phyloP scores from a whole-genome alignment of 768 basidiomycete genomes.

The Phallus indusiatus region DNA sequence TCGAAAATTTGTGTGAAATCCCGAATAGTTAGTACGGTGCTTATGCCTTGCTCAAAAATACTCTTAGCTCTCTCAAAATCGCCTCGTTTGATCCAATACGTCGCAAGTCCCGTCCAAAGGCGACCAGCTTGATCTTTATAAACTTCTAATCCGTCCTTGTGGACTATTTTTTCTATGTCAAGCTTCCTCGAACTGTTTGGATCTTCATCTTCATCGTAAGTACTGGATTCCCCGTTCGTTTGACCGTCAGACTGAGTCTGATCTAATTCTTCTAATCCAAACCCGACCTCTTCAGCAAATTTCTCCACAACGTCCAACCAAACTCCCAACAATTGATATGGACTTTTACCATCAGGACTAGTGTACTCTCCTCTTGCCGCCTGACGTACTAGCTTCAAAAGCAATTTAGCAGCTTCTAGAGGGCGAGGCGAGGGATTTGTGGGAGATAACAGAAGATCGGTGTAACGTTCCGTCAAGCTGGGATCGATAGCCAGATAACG shows the following conservation, averaged over 20 bases:
- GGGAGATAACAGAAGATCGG: constrained; percentile 53
- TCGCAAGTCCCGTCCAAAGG: constrained; percentile 92
- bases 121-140: constrained; percentile 97
- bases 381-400: constrained; percentile 75
- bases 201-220: constrained; percentile 79
- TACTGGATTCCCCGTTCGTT: constrained; percentile 34
- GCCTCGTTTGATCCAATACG: constrained; percentile 96
- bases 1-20: constrained; percentile 99
- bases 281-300: constrained; percentile 85
- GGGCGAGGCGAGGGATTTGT: constrained; percentile 58
- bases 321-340: constrained; percentile 87
- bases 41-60: constrained; percentile 83
- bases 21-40: constrained; percentile 79
- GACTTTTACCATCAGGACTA: constrained; percentile 88
- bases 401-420: constrained; percentile 86
- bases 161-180: constrained; percentile 80
- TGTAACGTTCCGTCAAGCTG: constrained; percentile 70
- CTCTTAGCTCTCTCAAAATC: constrained; percentile 87
- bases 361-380: constrained; percentile 75
- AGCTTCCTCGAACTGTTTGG: constrained; percentile 58
- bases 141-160: constrained; percentile 73
- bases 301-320: constrained; percentile 89
- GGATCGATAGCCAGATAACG: constrained; percentile 82
- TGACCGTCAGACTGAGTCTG: constrained; percentile 43
- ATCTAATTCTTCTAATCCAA: constrained; percentile 70